These are phyloP conservation scores for Tulasnella sp. DNA, from an alignment of 768 basidiomycete genomes.

Conservation along the genomic window DNA sequence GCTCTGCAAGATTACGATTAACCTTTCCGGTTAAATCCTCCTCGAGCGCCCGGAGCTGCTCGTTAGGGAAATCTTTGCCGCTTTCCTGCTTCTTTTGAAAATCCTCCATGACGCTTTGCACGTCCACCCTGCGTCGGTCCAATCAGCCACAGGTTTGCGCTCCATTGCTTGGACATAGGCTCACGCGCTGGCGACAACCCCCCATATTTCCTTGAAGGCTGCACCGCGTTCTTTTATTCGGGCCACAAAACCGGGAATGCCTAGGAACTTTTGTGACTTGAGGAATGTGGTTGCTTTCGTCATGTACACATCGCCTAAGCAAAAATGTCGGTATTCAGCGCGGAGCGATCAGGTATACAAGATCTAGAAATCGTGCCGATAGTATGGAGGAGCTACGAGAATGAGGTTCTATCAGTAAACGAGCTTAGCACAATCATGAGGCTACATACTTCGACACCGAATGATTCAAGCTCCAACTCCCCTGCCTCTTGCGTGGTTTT, in stretches of 20 bases:
- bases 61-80: conserved; percentile 79
- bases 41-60: conserved; percentile 82
- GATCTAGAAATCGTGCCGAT: conserved; percentile 62
- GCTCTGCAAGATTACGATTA: conserved; percentile 30
- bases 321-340: no score
- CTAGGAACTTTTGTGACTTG: conserved; percentile 89
- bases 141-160: background rate
- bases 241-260: conserved; percentile 91
- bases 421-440: conserved; percentile 26
- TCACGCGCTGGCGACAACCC: conserved; percentile 93
- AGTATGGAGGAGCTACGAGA: conserved; percentile 73
- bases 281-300: conserved; percentile 90
- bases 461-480: conserved; percentile 95
- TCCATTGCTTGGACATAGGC: conserved; percentile 43
- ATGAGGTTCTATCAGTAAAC: background rate
- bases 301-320: conserved; percentile 73
- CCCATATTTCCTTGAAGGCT: conserved; percentile 95
- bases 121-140: conserved; percentile 56
- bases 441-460: conserved; percentile 83
- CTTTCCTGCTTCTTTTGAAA: conserved; percentile 89
- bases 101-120: conserved; percentile 82
- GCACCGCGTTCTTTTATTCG: conserved; percentile 92
- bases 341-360: background rate
- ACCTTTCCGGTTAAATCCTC: conserved; percentile 93
- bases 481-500: conserved; percentile 84